Evolutionary conservation across 805 yeast species (phyloP).

Genomic region (Metschnikowia corniflorae): DNA sequence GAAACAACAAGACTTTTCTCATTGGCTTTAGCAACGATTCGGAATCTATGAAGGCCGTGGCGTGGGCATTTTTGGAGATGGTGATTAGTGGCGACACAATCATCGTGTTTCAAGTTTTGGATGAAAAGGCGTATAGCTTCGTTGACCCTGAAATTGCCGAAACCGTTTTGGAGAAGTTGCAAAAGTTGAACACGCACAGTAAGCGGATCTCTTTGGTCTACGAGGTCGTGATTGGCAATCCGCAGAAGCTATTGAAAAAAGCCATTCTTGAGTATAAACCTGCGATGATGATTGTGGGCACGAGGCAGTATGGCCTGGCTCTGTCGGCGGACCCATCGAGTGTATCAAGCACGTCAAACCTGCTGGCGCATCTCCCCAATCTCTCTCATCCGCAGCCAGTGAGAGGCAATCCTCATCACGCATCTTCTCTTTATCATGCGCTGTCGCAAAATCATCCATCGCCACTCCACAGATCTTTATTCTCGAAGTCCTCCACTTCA

Average conservation of each 20-base stretch:
- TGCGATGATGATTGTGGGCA: conserved; percentile 44
- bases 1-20: conserved; percentile 42
- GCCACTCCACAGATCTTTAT: conserved; percentile 22
- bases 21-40: conserved; percentile 37
- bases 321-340: conserved; percentile 1
- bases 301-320: conserved; percentile 28
- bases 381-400: conserved; percentile 10
- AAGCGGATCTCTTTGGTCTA: conserved; percentile 38
- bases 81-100: conserved; percentile 42
- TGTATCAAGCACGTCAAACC: background rate
- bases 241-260: conserved; percentile 34
- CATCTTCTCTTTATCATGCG: conserved; percentile 1
- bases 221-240: conserved; percentile 41
- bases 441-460: conserved; percentile 4
- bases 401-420: conserved; percentile 3
- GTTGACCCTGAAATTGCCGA: conserved; percentile 33
- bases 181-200: conserved; percentile 31
- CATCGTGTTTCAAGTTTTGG: conserved; percentile 39
- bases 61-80: conserved; percentile 45
- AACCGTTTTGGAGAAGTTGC: conserved; percentile 26
- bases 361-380: background rate
- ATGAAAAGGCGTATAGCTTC: conserved; percentile 26
- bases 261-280: conserved; percentile 43
- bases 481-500: conserved; percentile 34
- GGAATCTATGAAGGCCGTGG: conserved; percentile 38